Evolutionary conservation across 495 filamentous ascomycete genomes (phyloP).

Genomic region (Pyrenula aspistea): DNA sequence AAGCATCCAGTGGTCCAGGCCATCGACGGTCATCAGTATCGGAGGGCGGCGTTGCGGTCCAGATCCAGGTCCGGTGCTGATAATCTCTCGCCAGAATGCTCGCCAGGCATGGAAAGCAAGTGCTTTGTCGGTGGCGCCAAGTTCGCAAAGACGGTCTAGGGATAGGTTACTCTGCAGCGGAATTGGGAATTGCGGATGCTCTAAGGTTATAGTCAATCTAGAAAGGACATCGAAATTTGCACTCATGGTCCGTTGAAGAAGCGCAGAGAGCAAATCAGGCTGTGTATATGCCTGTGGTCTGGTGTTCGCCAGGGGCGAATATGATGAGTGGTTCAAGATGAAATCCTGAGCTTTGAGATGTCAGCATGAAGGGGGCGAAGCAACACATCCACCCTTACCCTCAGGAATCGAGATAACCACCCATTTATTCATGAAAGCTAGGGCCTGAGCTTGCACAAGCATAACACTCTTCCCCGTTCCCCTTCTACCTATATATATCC

Average conservation of each 20-base stretch:
- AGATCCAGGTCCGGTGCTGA: slow-evolving; percentile 36
- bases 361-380: slow-evolving; percentile 3
- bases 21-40: slow-evolving; percentile 66
- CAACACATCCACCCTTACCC: slow-evolving; percentile 41
- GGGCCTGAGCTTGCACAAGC: slow-evolving; percentile 71
- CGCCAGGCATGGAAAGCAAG: slow-evolving; percentile 72
- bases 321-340: slow-evolving; percentile 64
- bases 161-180: slow-evolving; percentile 45
- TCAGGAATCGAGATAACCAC: slow-evolving; percentile 87
- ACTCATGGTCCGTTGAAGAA: slow-evolving; percentile 56
- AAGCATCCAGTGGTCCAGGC: slow-evolving; percentile 67
- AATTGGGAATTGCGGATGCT: slow-evolving; percentile 46
- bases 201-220: slow-evolving; percentile 39
- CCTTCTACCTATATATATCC: slow-evolving; percentile 61
- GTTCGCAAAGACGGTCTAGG: slow-evolving; percentile 53
- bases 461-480: slow-evolving; percentile 76
- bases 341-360: slow-evolving; percentile 60
- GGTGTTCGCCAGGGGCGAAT: slow-evolving; percentile 51
- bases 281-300: slow-evolving; percentile 60
- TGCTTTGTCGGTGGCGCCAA: slow-evolving; percentile 62
- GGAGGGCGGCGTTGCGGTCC: slow-evolving; percentile 43
- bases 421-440: slow-evolving; percentile 75
- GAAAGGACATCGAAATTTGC: slow-evolving; percentile 61
- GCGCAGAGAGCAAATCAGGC: slow-evolving; percentile 56
- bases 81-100: slow-evolving; percentile 70